Evolutionary conservation across 768 basidiomycete species (phyloP), one percentile per base, ranked within the genome.

Genomic region (Lactarius deliciosus): DNA sequence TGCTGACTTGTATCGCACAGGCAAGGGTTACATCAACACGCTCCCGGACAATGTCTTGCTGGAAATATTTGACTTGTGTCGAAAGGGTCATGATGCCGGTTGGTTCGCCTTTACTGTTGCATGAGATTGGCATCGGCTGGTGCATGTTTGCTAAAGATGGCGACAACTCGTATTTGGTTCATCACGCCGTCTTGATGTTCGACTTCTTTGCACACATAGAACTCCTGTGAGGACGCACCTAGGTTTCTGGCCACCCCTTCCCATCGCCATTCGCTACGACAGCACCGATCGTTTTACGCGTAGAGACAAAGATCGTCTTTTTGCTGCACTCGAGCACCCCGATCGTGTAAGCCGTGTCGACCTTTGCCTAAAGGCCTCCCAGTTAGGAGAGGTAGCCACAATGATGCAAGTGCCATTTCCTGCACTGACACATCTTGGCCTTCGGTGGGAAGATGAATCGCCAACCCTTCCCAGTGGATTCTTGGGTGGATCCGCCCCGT

Each of bases 381-480:
- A n/a, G 7, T 47, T 45, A 34, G 30, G 45, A 13, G 28, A 54
- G 7, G 6, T 54, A 1, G 25, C 53, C 18, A 13, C 5, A 7
- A 8, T 3, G 25, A 43, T 61, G n/a, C 22, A 45, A 3, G 34
- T 36, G 25, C 53, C 58, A 25, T 60, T 65, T 28, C 59, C 64
- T 4, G 32, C 9, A 4, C 25, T 65, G 32, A 28, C 22, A 5
- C 13, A 10, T 9, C 18, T 65, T 56, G 30, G 4, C 4, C 53
- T 60, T 15, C 20, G 2, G 13, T 45, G 43, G 7, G 13, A 20
- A 4, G 43, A 57, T 7, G 18, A 47, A 7, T 3, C 22, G 11
- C 32, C 18, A 1, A 16, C 10, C n/a, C 22, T 50, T 30, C 5
- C 20, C n/a, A 15, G 15, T 18, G 28, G 25, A 16, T 54, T 64